Base-by-base conservation (phyloP, 1,284 basidiomycete species). In the Phlebopus sp. region DNA sequence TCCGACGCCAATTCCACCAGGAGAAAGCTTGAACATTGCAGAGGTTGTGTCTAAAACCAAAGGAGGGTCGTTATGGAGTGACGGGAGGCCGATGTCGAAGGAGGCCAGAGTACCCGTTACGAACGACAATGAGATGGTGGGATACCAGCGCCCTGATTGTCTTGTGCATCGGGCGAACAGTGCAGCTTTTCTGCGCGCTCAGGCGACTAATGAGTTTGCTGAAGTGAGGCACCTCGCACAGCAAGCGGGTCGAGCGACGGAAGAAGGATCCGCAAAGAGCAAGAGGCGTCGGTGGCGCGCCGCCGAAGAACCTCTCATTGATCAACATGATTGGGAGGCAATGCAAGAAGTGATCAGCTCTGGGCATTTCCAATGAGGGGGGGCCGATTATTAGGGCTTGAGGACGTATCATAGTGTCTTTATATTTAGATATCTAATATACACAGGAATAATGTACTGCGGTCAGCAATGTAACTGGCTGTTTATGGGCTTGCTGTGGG, bases 21-120 rank as follows among this genome's bases (percentile, higher is more conserved):
- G 96, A 17, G 88, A 97, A 68, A 89, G 85, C 46, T 67, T 97
- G 49, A 83, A 88, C 62, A 96, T 99, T 51, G 59, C 66, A 9
- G 59, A 78, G 47, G 72, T 90, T 2, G 73, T 98, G 11, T 71
- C 72, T 35, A 78, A 77, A 63, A 92, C 90, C 5, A 69, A 76
- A 42, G 78, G 79, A 1, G 87, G 86, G 2, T 81, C 83, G 5
- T 66, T 91, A 13, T 73, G 74, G 72, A 68, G 67, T 10, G 77
- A 83, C 46, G 81, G 82, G 0, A 67, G 67, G 18, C 63, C 76
- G 13, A 86, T 88, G 84, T 54, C 58, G 0, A 57, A 59, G 23
- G 72, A 67, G n/a, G 37, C 15, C 17, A 23, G 14, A 11, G 39
- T 8, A 17, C 17, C 2, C 14, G n/a, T 25, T 14, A 8, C n/a